These are phyloP conservation scores for Malus fusca DNA, from an alignment of 306 rosid genomes.

Conservation along the genomic window DNA sequence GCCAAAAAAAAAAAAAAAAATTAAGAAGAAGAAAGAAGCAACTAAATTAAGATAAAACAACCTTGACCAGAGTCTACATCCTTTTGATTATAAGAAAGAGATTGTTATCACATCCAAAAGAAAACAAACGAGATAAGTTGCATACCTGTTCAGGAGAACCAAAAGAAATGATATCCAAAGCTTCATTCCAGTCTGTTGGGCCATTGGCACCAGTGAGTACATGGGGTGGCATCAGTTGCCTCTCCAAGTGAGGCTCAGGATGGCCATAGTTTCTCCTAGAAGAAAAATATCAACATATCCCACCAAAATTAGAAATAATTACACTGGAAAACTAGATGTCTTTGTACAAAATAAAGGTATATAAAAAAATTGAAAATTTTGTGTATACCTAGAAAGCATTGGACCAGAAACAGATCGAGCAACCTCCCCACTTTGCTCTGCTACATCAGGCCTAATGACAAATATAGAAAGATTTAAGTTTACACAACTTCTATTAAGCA, in stretches of 20 bases:
- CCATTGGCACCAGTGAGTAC: conserved; percentile 49
- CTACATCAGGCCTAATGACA: conserved; percentile 59
- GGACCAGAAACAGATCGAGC: conserved; percentile 69
- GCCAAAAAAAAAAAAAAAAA: neutral
- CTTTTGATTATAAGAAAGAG: neutral
- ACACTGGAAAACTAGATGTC: neutral
- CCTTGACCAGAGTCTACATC: neutral
- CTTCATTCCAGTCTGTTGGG: conserved; percentile 98
- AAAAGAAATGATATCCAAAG: conserved; percentile 80
- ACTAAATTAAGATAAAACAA: neutral
- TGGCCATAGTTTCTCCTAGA: conserved; percentile 63
- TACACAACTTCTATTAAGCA: neutral
- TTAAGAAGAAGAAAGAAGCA: neutral
- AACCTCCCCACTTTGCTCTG: conserved; percentile 94
- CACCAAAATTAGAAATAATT: neutral
- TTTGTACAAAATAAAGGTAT: neutral
- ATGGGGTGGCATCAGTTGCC: conserved; percentile 45
- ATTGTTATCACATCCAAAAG: neutral
- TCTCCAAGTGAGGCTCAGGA: conserved; percentile 60
- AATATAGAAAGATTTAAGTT: conserved; percentile 5
- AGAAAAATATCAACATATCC: conserved; percentile 2
- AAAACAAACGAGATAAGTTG: neutral
- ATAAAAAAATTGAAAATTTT: neutral
- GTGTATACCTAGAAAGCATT: conserved; percentile 38
- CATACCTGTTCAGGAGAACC: conserved; percentile 95